Conservation (phyloP, 2,329 filamentous ascomycete genomes). For the Fusarium sp. region DNA sequence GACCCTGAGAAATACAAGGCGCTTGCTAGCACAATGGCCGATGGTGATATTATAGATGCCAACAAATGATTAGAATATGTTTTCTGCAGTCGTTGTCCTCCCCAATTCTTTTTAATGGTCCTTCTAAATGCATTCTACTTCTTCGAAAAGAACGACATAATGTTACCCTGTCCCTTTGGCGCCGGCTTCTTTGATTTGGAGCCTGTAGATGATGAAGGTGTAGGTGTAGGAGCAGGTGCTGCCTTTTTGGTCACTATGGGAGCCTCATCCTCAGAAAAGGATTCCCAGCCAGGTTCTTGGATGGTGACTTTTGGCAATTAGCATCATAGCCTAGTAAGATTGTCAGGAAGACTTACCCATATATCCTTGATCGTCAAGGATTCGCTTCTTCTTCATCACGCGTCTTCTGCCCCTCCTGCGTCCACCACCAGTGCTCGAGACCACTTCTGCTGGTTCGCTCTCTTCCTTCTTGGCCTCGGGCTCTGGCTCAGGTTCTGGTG, state of each 20-base stretch:
- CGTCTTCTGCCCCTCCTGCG: slow-evolving; percentile 79
- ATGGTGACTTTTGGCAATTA: slow-evolving; percentile 72
- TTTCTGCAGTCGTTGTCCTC: not conserved
- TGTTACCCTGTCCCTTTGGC: slow-evolving; percentile 77
- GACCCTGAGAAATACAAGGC: slow-evolving; percentile 42
- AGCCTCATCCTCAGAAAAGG: slow-evolving; percentile 89
- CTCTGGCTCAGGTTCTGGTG: slow-evolving; percentile 50
- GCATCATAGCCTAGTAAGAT: not conserved
- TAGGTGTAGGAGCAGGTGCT: slow-evolving; percentile 59
- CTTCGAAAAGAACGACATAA: slow-evolving; percentile 93
- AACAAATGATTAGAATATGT: slow-evolving; percentile 37
- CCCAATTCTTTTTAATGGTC: not conserved
- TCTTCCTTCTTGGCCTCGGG: slow-evolving; percentile 50
- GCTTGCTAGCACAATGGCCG: slow-evolving; percentile 3
- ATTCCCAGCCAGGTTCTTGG: slow-evolving; percentile 88
- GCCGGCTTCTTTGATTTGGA: slow-evolving; percentile 64
- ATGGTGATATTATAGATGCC: slow-evolving; percentile 33
- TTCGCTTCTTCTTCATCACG: slow-evolving; percentile 87
- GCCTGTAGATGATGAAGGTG: slow-evolving; percentile 56
- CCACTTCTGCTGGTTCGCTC: slow-evolving; percentile 59
- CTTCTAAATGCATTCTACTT: slow-evolving; percentile 57
- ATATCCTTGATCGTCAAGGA: slow-evolving; percentile 89
- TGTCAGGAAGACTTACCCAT: slow-evolving; percentile 68
- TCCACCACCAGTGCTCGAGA: slow-evolving; percentile 64
- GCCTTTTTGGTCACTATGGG: slow-evolving; percentile 60